Evolutionary conservation across 2,329 filamentous ascomycete species (phyloP).

Genomic region (Fusarium acutatum): DNA sequence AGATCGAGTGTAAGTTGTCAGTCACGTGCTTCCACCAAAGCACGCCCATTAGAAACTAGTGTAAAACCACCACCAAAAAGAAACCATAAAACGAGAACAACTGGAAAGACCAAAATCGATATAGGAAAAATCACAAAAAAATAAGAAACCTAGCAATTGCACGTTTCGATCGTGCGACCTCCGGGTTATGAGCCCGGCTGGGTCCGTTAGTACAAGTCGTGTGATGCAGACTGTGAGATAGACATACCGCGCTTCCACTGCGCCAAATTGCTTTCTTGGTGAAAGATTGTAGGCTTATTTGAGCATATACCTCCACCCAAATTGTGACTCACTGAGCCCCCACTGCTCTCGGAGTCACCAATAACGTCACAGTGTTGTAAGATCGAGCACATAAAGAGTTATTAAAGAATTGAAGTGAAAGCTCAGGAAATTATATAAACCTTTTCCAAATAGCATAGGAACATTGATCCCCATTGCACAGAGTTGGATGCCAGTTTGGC

Average conservation of each 20-base stretch:
- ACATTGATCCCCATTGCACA: neutral
- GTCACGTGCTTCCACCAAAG: neutral
- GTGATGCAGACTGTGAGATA: neutral
- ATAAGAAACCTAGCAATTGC: neutral
- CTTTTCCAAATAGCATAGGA: neutral
- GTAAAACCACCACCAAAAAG: neutral
- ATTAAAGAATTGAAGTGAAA: neutral
- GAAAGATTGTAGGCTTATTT: neutral
- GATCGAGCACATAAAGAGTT: neutral
- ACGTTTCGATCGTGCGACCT: neutral
- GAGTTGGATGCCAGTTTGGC: too few species aligned
- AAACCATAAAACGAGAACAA: neutral
- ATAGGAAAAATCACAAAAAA: neutral
- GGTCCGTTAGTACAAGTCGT: neutral
- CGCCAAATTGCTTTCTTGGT: neutral
- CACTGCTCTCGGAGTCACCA: neutral
- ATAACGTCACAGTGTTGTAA: too few species aligned
- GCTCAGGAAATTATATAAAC: too few species aligned
- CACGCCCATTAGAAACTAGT: neutral
- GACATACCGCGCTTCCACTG: neutral
- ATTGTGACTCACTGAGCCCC: neutral
- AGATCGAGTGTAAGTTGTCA: neutral
- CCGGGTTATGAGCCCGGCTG: neutral
- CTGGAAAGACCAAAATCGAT: neutral
- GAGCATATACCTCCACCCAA: neutral